Conservation (phyloP, 345 rosid species). For the Linum trigynum region DNA sequence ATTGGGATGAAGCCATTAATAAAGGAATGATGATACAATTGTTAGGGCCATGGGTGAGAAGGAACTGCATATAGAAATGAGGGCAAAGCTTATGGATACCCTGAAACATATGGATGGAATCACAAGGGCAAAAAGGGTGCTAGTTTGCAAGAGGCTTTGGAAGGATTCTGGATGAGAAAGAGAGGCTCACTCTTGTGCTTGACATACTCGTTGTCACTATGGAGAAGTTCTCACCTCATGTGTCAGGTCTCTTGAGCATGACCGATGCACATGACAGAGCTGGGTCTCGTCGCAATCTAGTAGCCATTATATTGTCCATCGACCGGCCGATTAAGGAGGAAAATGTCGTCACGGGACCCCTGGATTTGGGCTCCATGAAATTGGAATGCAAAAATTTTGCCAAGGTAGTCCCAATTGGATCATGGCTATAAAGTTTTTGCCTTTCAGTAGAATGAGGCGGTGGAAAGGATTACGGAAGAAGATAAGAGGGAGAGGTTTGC, state of each 20-base stretch:
- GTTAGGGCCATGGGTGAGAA: too few species aligned
- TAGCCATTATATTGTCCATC: slow-evolving; percentile 27
- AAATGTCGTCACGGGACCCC: slow-evolving; percentile 18
- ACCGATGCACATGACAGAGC: slow-evolving; percentile 34
- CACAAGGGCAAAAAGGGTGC: too few species aligned
- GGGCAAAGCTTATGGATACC: too few species aligned
- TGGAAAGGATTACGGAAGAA: too few species aligned
- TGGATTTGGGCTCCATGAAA: slow-evolving; percentile 35
- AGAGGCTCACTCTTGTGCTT: too few species aligned
- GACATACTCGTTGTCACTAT: not conserved
- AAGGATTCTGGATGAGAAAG: too few species aligned
- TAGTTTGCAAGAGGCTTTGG: too few species aligned
- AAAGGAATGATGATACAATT: too few species aligned
- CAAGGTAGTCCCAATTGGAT: slow-evolving; percentile 49
- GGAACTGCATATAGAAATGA: too few species aligned
- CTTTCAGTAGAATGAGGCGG: slow-evolving; percentile 34
- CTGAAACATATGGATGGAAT: too few species aligned
- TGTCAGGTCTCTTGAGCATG: slow-evolving; percentile 40
- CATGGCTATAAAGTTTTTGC: slow-evolving; percentile 47
- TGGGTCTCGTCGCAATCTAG: slow-evolving; percentile 22
- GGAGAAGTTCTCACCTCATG: slow-evolving; percentile 17
- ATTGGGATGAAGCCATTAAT: too few species aligned
- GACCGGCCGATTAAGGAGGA: not conserved
- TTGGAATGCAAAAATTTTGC: slow-evolving; percentile 55
- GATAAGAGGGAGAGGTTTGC: too few species aligned